These are phyloP conservation scores for Gaertneriomyces sp. DNA, from an alignment of 192 early-diverging fungal genomes.

Conservation along the genomic window DNA sequence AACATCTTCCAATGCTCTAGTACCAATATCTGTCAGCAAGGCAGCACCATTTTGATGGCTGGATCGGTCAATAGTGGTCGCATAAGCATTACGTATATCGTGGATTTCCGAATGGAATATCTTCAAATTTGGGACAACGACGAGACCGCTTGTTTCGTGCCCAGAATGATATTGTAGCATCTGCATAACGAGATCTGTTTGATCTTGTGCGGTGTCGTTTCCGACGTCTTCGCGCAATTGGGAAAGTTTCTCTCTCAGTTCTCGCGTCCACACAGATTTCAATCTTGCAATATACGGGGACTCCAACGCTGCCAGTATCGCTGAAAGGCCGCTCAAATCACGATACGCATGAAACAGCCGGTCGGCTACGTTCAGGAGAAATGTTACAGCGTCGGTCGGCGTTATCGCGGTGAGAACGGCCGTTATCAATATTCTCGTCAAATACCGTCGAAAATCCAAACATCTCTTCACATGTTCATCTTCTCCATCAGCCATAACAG, in stretches of 20 bases:
- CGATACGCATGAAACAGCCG: conserved; percentile 4
- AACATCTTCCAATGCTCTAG: conserved; percentile 1
- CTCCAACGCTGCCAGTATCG: conserved; percentile 1
- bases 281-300: background rate
- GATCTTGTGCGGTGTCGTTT: background rate
- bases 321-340: background rate
- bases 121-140: background rate
- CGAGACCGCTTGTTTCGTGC: background rate
- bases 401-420: background rate
- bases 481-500: too few relatives aligned
- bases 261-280: background rate
- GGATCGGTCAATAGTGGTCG: background rate
- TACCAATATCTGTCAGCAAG: conserved; percentile 2
- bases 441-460: background rate
- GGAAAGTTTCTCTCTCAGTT: background rate
- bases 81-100: background rate
- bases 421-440: background rate
- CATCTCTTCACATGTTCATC: background rate
- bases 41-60: background rate
- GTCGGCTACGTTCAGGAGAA: background rate
- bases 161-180: conserved; percentile 1
- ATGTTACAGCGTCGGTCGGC: background rate
- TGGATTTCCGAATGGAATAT: background rate
- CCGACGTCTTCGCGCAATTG: background rate
- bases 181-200: background rate